phyloP scores from a whole-genome alignment of 2,329 filamentous ascomycete species.

The Knoxdaviesia capensis region DNA sequence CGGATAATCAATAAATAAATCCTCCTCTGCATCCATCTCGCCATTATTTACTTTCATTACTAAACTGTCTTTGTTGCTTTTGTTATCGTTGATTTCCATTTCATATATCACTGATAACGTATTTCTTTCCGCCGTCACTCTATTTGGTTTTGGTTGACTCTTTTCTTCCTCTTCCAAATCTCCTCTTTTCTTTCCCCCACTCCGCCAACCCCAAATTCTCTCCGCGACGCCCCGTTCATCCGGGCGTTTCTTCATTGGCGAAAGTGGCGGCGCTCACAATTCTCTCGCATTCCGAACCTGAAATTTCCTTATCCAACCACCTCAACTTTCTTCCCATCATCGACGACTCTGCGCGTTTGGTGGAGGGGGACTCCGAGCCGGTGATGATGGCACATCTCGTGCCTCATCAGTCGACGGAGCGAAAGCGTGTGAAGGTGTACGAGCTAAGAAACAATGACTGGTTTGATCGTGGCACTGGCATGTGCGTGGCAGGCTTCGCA shows the following conservation, averaged over 20 bases:
- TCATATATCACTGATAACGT: too few species aligned
- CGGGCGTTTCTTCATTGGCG: slow-evolving; percentile 7
- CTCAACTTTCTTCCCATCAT: slow-evolving; percentile 4
- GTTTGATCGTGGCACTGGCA: slow-evolving; percentile 94
- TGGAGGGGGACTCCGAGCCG: slow-evolving; percentile 35
- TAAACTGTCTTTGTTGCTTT: too few species aligned
- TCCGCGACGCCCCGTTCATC: slow-evolving; percentile 11
- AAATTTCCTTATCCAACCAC: neutral
- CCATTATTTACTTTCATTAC: too few species aligned
- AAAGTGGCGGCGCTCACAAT: slow-evolving; percentile 38
- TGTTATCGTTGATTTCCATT: too few species aligned
- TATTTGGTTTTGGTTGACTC: too few species aligned
- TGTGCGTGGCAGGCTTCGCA: slow-evolving; percentile 62
- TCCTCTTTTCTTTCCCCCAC: neutral
- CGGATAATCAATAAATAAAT: too few species aligned
- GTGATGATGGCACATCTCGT: slow-evolving; percentile 53
- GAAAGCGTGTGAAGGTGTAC: slow-evolving; percentile 89
- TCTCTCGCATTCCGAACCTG: slow-evolving; percentile 10
- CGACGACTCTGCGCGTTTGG: slow-evolving; percentile 1
- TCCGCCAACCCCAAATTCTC: slow-evolving; percentile 13
- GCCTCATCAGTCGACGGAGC: slow-evolving; percentile 47
- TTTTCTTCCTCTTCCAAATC: neutral
- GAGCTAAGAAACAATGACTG: slow-evolving; percentile 97
- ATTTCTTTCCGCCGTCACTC: too few species aligned
- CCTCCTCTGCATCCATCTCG: too few species aligned